Evolutionary conservation across 805 yeast species (phyloP).

Genomic region (Saccharomycopsis fibuligera): DNA sequence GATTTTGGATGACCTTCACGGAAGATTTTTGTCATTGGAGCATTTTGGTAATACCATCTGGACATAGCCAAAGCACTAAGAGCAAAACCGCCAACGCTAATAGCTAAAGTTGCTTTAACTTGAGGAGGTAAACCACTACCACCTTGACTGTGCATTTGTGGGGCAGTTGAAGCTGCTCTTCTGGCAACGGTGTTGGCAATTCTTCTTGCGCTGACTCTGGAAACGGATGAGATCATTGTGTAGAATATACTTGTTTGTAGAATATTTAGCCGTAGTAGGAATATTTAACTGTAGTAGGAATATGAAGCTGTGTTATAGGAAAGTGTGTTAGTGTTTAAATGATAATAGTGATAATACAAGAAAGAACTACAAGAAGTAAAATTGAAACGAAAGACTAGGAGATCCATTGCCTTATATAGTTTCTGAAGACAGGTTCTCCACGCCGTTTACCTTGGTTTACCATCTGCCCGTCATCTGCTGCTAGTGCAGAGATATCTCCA

Average conservation of each 20-base stretch:
- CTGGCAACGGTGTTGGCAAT: slow-evolving; percentile 50
- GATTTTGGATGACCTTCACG: slow-evolving; percentile 12
- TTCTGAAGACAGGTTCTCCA: no score
- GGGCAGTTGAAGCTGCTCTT: slow-evolving; percentile 54
- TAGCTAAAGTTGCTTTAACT: slow-evolving; percentile 45
- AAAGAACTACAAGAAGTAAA: not conserved
- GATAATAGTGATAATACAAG: not conserved
- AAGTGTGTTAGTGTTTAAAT: not conserved
- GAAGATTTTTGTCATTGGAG: slow-evolving; percentile 22
- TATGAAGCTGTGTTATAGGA: not conserved
- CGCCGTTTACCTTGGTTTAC: no score
- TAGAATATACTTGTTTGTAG: not conserved
- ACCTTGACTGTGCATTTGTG: slow-evolving; percentile 39
- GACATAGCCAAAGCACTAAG: slow-evolving; percentile 19
- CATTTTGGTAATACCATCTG: slow-evolving; percentile 16
- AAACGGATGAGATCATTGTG: slow-evolving; percentile 13
- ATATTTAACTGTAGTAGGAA: no score
- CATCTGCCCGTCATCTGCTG: no score
- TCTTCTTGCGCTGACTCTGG: slow-evolving; percentile 7
- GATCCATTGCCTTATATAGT: no score
- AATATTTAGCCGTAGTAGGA: not conserved
- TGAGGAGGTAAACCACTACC: slow-evolving; percentile 64
- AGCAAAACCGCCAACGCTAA: slow-evolving; percentile 15
- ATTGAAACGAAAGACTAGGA: no score
- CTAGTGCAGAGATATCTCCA: no score